phyloP scores from a whole-genome alignment of 441 rosid species.

The Populus hybrid region DNA sequence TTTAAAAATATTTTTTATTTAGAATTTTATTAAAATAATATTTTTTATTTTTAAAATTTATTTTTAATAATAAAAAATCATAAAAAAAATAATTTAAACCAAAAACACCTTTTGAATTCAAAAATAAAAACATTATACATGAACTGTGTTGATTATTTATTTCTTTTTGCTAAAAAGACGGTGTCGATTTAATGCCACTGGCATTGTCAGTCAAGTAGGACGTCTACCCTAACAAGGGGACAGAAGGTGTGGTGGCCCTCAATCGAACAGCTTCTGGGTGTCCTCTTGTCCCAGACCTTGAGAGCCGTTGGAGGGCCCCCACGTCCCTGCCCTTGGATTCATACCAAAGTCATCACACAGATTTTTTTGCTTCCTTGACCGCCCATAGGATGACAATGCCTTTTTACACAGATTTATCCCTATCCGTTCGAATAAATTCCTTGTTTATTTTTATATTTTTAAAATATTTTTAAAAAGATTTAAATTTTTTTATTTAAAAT shows the following conservation, averaged over 20 bases:
- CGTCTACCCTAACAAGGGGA: conserved; percentile 8
- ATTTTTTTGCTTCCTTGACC: background rate
- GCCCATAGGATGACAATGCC: background rate
- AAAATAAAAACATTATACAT: too few relatives aligned
- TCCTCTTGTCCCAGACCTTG: background rate
- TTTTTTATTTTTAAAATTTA: too few relatives aligned
- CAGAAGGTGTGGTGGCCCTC: conserved; percentile 4
- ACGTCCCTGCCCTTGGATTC: background rate
- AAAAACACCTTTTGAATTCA: too few relatives aligned
- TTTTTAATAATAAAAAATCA: too few relatives aligned
- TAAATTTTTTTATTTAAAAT: too few relatives aligned
- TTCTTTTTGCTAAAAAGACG: background rate
- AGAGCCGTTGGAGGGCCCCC: conserved; percentile 26
- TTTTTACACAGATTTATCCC: background rate
- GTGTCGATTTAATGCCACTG: background rate
- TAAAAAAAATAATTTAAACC: too few relatives aligned
- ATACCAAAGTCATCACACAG: background rate
- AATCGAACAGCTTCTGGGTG: background rate
- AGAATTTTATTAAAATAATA: too few relatives aligned
- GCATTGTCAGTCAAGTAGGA: background rate
- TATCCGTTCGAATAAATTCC: background rate
- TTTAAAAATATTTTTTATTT: too few relatives aligned
- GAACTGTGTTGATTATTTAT: background rate
- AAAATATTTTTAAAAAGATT: too few relatives aligned
- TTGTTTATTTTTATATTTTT: too few relatives aligned